phyloP scores from a whole-genome alignment of 805 yeast genomes.

The Candida pini region DNA sequence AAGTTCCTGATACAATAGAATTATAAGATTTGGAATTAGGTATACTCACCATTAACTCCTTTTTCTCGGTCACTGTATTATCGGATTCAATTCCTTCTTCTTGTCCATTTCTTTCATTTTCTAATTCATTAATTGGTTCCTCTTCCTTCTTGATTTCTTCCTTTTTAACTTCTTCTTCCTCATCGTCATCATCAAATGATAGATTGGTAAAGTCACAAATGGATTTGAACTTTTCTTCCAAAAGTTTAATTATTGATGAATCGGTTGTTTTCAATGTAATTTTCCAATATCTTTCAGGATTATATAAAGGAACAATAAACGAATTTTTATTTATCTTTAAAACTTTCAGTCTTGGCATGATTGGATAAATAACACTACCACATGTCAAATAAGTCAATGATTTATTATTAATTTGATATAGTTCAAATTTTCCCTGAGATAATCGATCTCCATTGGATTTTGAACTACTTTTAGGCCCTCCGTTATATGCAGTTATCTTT shows the following conservation, averaged over 20 bases:
- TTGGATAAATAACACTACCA: slow-evolving; percentile 69
- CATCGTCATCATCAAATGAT: slow-evolving; percentile 7
- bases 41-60: background rate
- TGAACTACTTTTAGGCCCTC: too few species aligned
- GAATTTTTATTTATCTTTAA: slow-evolving; percentile 42
- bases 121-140: background rate
- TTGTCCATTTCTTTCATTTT: slow-evolving; percentile 1
- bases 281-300: slow-evolving; percentile 76
- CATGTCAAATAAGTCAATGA: slow-evolving; percentile 58
- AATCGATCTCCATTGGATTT: slow-evolving; percentile 38
- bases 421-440: slow-evolving; percentile 55
- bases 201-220: slow-evolving; percentile 21
- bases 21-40: slow-evolving; percentile 5
- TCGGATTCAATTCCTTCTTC: slow-evolving; percentile 4
- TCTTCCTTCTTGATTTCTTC: slow-evolving; percentile 2
- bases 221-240: slow-evolving; percentile 9
- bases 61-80: slow-evolving; percentile 4
- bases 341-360: slow-evolving; percentile 58
- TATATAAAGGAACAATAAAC: slow-evolving; percentile 60
- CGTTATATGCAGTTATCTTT: too few species aligned
- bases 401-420: slow-evolving; percentile 49
- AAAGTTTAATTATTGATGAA: slow-evolving; percentile 20
- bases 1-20: slow-evolving; percentile 27
- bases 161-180: slow-evolving; percentile 3
- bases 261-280: slow-evolving; percentile 32